A percentile compares a stretch with the other conserved stretches of the same genome.
These are phyloP conservation scores for Xylariaceae sp. DNA, from an alignment of 2,329 filamentous ascomycete species.

Conservation along the genomic window DNA sequence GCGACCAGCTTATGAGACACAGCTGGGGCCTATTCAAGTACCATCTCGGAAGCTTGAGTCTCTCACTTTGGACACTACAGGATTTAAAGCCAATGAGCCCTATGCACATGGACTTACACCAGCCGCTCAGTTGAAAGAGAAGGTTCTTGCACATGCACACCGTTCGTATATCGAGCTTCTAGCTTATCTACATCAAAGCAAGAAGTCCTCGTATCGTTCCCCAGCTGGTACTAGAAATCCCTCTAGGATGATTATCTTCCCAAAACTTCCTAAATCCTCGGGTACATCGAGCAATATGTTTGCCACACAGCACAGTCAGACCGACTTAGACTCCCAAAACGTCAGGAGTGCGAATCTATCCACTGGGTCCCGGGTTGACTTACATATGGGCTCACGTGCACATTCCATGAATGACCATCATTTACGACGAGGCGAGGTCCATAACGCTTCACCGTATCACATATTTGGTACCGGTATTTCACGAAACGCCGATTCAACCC, in stretches of 20 bases:
- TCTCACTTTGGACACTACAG: conserved; percentile 30
- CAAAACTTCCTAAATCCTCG: conserved; percentile 43
- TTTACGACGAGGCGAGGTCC: conserved; percentile 16
- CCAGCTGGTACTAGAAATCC: conserved; percentile 36
- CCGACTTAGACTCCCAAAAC: conserved; percentile 13
- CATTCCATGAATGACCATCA: conserved; percentile 19
- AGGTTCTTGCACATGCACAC: conserved; percentile 64
- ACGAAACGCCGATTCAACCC: conserved; percentile 13
- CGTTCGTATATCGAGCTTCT: conserved; percentile 67
- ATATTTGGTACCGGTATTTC: conserved; percentile 23
- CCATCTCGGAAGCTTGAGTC: conserved; percentile 32
- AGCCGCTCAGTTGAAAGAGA: conserved; percentile 56
- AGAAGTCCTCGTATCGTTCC: conserved; percentile 42
- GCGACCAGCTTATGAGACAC: conserved; percentile 35
- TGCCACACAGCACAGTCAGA: conserved; percentile 19
- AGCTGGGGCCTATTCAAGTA: conserved; percentile 23
- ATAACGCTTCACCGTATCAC: conserved; percentile 25
- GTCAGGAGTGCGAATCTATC: conserved; percentile 15
- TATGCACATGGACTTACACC: conserved; percentile 26
- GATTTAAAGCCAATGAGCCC: conserved; percentile 20
- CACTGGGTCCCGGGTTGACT: conserved; percentile 12
- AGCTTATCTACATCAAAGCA: conserved; percentile 56
- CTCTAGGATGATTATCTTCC: conserved; percentile 50
- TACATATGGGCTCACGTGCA: conserved; percentile 11
- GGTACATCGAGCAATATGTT: conserved; percentile 17